Evolutionary conservation across 768 basidiomycete genomes (phyloP).

Genomic region (Suillus lakei): DNA sequence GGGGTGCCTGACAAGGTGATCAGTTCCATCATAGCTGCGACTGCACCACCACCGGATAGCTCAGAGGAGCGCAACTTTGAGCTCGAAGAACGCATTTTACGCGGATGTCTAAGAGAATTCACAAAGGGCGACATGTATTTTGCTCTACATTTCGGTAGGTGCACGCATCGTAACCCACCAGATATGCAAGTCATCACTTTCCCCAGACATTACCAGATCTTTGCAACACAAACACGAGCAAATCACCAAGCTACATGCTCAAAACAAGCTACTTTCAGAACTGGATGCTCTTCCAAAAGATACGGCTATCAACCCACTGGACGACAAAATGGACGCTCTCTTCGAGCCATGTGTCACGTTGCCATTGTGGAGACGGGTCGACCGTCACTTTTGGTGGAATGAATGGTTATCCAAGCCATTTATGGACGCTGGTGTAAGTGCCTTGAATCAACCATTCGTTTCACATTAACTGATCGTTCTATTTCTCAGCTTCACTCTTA

Average conservation of each 20-base stretch:
- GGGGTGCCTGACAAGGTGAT: conserved; percentile 59
- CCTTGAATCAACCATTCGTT: conserved; percentile 6
- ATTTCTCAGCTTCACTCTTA: conserved; percentile 72
- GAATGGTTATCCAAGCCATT: conserved; percentile 86
- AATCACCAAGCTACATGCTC: conserved; percentile 56
- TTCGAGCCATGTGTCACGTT: conserved; percentile 77
- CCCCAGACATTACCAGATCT: conserved; percentile 79
- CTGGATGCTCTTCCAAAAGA: conserved; percentile 55
- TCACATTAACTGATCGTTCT: background rate
- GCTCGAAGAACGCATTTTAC: conserved; percentile 81
- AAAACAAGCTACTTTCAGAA: conserved; percentile 62
- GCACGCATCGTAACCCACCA: background rate
- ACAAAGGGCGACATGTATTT: conserved; percentile 91
- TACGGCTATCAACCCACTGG: conserved; percentile 26
- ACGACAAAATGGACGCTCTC: conserved; percentile 52
- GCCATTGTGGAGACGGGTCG: conserved; percentile 91
- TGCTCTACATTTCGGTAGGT: conserved; percentile 80
- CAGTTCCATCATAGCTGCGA: conserved; percentile 58
- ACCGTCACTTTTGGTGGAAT: conserved; percentile 97
- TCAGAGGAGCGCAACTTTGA: conserved; percentile 72
- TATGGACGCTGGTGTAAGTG: conserved; percentile 80
- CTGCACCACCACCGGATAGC: conserved; percentile 65
- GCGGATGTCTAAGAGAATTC: conserved; percentile 78
- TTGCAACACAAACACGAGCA: conserved; percentile 80
- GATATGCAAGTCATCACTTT: conserved; percentile 6